Conservation (phyloP, 352 stramenopile species). For the Globisporangium orthogonon region DNA sequence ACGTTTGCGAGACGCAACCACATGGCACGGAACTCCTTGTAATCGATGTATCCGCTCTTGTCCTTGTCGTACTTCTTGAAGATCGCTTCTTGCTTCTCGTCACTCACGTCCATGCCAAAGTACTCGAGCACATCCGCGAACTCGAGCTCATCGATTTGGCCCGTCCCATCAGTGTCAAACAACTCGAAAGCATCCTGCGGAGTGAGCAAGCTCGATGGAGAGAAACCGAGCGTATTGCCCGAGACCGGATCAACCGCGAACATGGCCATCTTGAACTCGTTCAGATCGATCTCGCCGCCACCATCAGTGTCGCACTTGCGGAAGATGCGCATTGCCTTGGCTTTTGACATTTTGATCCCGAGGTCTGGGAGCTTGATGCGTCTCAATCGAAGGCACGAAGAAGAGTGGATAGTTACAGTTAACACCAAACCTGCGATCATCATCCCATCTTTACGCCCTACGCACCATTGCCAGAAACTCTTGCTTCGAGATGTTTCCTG, state of each 20-base stretch:
- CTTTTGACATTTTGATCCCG: conserved; percentile 80
- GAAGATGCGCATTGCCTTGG: conserved; percentile 90
- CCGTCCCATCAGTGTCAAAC: conserved; percentile 87
- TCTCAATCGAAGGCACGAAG: not conserved
- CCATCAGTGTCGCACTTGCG: conserved; percentile 87
- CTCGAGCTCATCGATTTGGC: conserved; percentile 90
- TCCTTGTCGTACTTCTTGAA: conserved; percentile 93
- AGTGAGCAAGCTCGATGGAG: conserved; percentile 70
- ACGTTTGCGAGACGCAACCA: conserved; percentile 84
- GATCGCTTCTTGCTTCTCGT: conserved; percentile 88
- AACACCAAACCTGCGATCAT: not conserved
- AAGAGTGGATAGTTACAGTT: too few species aligned
- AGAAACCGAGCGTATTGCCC: conserved; percentile 74
- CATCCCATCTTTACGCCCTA: not conserved
- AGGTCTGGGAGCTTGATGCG: conserved; percentile 71
- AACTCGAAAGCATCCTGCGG: conserved; percentile 90
- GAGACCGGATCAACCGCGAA: conserved; percentile 88
- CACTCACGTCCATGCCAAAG: conserved; percentile 82
- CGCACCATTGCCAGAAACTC: conserved; percentile 87
- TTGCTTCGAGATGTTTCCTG: conserved; percentile 84
- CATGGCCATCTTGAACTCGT: conserved; percentile 92
- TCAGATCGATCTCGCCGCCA: conserved; percentile 88
- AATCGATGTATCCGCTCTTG: conserved; percentile 89
- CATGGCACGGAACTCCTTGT: conserved; percentile 91
- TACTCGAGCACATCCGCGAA: conserved; percentile 94